Conservation (phyloP, 139 green algal species). For the Diplosphaera chodatii region DNA sequence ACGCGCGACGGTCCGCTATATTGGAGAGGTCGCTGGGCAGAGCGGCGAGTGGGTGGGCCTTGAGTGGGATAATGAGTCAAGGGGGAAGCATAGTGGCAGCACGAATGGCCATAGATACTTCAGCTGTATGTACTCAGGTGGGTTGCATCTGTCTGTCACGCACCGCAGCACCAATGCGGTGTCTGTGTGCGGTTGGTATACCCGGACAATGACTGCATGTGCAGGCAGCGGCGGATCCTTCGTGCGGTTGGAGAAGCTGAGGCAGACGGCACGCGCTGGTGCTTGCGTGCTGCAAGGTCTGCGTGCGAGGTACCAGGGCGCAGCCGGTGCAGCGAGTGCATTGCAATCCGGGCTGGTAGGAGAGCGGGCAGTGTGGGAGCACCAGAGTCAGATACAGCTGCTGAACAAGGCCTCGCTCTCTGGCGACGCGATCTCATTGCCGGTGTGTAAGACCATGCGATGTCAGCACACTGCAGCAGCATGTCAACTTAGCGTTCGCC, state of each 20-base stretch:
- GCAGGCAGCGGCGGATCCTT: constrained; percentile 49
- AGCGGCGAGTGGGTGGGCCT: constrained; percentile 69
- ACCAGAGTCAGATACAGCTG: constrained; percentile 21
- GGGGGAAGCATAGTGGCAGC: constrained; percentile 76
- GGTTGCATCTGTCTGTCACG: not conserved
- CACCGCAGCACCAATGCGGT: too few species aligned
- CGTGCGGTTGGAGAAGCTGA: constrained; percentile 51
- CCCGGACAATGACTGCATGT: not conserved
- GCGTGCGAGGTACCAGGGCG: constrained; percentile 41
- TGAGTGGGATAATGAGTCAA: constrained; percentile 72
- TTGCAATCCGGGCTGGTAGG: not conserved
- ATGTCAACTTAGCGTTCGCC: too few species aligned
- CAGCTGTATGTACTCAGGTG: constrained; percentile 2
- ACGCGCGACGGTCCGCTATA: constrained; percentile 64
- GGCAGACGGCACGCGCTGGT: constrained; percentile 24
- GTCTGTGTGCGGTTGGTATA: too few species aligned
- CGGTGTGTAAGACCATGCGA: not conserved
- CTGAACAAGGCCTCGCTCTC: constrained; percentile 29
- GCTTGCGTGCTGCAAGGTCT: constrained; percentile 40
- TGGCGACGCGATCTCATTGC: not conserved
- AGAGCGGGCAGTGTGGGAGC: constrained; percentile 4
- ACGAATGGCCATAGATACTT: constrained; percentile 68
- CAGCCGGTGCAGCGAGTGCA: too few species aligned
- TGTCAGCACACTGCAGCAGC: too few species aligned
- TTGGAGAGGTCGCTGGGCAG: constrained; percentile 55